Conservation (phyloP, 192 early-diverging fungal genomes). For the Backusella mclennaniae region DNA sequence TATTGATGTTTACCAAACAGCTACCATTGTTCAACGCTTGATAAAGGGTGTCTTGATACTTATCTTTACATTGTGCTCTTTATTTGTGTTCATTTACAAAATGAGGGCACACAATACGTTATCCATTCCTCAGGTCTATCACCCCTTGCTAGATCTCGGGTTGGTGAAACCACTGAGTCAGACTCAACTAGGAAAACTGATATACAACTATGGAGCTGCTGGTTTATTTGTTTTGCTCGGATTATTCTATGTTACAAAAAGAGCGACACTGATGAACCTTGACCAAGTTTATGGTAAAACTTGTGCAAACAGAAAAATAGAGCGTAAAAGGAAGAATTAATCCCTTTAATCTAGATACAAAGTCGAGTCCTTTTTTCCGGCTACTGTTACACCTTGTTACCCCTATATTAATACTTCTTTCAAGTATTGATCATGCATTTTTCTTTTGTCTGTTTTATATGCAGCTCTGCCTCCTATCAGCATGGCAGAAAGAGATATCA, state of each 20-base stretch:
- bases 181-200: constrained; percentile 27
- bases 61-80: neutral
- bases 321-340: neutral
- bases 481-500: constrained; percentile 12
- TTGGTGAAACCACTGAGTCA: constrained; percentile 16
- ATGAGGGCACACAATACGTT: constrained; percentile 16
- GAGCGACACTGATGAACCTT: constrained; percentile 3
- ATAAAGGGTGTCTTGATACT: constrained; percentile 6
- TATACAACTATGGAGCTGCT: constrained; percentile 34
- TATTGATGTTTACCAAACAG: constrained; percentile 13
- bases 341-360: neutral
- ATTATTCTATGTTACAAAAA: constrained; percentile 26
- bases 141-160: neutral
- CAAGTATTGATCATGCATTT: constrained; percentile 59
- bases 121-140: constrained; percentile 15
- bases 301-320: neutral
- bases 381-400: constrained; percentile 45
- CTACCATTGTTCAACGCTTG: constrained; percentile 5
- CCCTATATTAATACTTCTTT: constrained; percentile 62
- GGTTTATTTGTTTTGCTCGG: constrained; percentile 23
- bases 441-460: constrained; percentile 55
- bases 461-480: constrained; percentile 38
- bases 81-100: constrained; percentile 33
- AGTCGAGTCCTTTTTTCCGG: neutral
- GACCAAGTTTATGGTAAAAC: neutral